These are phyloP conservation scores for Rosa lucieae DNA, from an alignment of 306 rosid species.

Conservation along the genomic window DNA sequence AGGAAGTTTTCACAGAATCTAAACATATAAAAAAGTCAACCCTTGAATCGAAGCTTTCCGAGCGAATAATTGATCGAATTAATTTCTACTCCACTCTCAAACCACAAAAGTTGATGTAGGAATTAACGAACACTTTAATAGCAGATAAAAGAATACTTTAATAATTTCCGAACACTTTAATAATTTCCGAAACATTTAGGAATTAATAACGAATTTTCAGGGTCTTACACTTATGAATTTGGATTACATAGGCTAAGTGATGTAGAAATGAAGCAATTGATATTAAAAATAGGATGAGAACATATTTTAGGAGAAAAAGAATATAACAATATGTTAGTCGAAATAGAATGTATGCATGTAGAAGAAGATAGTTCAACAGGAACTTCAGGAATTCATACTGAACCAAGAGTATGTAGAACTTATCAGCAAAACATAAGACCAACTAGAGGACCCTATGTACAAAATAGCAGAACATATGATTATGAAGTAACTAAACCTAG, in stretches of 20 bases:
- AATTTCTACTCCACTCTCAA: too few species aligned
- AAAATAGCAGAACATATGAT: background rate
- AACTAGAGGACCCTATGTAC: background rate
- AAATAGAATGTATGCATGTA: background rate
- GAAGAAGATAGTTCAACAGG: background rate
- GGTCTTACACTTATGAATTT: background rate
- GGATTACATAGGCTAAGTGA: background rate
- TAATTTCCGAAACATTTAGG: too few species aligned
- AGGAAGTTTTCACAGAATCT: too few species aligned
- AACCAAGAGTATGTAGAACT: background rate
- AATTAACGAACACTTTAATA: too few species aligned
- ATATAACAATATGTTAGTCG: background rate
- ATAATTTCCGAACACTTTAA: too few species aligned
- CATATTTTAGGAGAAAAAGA: background rate
- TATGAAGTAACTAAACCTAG: background rate
- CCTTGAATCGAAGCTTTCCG: too few species aligned
- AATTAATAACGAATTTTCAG: too few species aligned
- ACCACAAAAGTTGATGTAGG: too few species aligned
- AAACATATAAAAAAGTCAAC: too few species aligned
- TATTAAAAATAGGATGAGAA: background rate
- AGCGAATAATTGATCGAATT: too few species aligned
- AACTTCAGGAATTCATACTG: background rate
- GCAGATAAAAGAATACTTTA: too few species aligned
- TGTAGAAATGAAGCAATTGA: background rate
- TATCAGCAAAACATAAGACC: background rate